phyloP scores from a whole-genome alignment of 371 early-diverging fungal genomes.

The Mucor lusitanicus region DNA sequence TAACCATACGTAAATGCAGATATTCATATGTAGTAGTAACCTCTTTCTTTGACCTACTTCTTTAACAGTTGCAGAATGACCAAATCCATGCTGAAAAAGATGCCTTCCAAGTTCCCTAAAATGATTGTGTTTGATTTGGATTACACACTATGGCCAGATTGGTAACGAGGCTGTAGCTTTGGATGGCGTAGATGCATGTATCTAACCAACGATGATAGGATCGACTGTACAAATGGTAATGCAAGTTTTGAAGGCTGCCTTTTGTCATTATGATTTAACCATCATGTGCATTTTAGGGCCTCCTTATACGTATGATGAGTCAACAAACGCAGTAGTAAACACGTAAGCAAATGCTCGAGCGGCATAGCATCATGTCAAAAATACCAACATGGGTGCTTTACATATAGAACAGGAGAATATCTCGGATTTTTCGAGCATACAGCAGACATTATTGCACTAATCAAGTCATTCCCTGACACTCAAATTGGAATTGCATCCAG shows the following conservation, averaged over 20 bases:
- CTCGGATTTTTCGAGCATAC: constrained; percentile 38
- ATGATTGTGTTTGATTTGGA: constrained; percentile 57
- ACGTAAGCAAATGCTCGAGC: constrained; percentile 8
- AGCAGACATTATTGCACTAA: constrained; percentile 36
- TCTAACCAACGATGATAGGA: constrained; percentile 20
- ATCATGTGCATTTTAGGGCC: constrained; percentile 17
- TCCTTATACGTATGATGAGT: constrained; percentile 24
- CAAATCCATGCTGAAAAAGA: not conserved
- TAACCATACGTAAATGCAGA: not conserved
- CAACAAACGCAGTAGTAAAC: constrained; percentile 10
- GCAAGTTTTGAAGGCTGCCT: not conserved
- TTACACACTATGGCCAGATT: constrained; percentile 54
- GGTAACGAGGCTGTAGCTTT: constrained; percentile 22
- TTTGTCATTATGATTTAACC: not conserved
- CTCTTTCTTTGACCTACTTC: not conserved
- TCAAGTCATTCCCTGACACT: constrained; percentile 35
- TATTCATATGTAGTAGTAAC: not conserved
- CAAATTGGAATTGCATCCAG: constrained; percentile 56
- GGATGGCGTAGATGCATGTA: not conserved
- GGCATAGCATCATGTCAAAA: not conserved
- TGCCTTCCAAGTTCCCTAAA: constrained; percentile 25
- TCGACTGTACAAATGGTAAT: constrained; percentile 38
- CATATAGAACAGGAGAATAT: constrained; percentile 24
- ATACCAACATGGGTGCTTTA: not conserved
- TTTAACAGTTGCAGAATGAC: not conserved